These are phyloP conservation scores for Boletus patriciae DNA, from an alignment of 768 basidiomycete genomes.

Conservation along the genomic window DNA sequence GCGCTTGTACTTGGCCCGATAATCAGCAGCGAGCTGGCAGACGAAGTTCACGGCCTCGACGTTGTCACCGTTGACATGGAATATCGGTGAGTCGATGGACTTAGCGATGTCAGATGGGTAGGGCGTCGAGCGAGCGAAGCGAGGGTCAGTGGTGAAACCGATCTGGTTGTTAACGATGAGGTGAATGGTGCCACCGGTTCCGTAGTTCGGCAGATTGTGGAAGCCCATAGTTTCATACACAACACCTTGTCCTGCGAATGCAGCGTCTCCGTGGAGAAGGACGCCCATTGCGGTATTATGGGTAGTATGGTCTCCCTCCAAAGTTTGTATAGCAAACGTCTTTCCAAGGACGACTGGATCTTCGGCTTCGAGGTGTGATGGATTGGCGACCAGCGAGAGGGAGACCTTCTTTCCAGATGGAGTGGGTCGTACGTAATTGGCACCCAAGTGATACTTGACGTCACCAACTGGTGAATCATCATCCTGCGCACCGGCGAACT, in stretches of 20 bases:
- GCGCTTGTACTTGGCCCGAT: slow-evolving; percentile 97
- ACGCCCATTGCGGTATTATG: slow-evolving; percentile 92
- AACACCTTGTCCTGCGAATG: slow-evolving; percentile 96
- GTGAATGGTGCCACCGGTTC: slow-evolving; percentile 97
- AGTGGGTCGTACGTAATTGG: slow-evolving; percentile 97
- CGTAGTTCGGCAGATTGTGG: slow-evolving; percentile 92
- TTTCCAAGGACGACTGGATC: slow-evolving; percentile 99
- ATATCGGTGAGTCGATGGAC: slow-evolving; percentile 96
- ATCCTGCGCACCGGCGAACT: slow-evolving; percentile 78
- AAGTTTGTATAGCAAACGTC: slow-evolving; percentile 94
- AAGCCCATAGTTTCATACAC: slow-evolving; percentile 99
- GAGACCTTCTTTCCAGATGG: slow-evolving; percentile 98
- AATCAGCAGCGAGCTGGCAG: slow-evolving; percentile 96
- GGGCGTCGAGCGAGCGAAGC: slow-evolving; percentile 95
- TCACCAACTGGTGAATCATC: slow-evolving; percentile 89
- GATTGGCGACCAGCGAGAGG: slow-evolving; percentile 96
- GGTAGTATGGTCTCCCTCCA: slow-evolving; percentile 80
- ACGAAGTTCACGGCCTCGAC: slow-evolving; percentile 98
- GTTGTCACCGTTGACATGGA: slow-evolving; percentile 99
- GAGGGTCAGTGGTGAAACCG: slow-evolving; percentile 98
- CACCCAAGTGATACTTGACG: slow-evolving; percentile 98
- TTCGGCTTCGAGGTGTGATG: slow-evolving; percentile 95
- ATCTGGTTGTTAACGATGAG: slow-evolving; percentile 99
- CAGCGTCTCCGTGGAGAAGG: slow-evolving; percentile 95
- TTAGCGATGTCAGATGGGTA: slow-evolving; percentile 99